Evolutionary conservation across 2,329 filamentous ascomycete genomes (phyloP), one percentile per base, ranked within the genome.

Genomic region (Phaeomoniella chlamydospora): DNA sequence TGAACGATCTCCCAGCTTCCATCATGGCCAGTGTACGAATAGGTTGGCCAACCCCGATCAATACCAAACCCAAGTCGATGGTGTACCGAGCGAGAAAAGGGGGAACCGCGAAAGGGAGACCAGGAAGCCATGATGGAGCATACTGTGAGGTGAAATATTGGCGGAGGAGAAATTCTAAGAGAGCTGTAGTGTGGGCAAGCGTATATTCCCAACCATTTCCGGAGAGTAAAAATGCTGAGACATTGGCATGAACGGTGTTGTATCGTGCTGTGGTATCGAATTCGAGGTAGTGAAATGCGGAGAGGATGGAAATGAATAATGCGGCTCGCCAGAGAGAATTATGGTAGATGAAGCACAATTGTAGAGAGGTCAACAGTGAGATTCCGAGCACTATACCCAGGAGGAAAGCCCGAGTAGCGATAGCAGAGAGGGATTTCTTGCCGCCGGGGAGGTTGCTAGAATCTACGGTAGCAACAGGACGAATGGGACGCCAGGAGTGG

Each of bases 251-350:
- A 12, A 70, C 67, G 0, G 83, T 84, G 58, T 96, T 96, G 61
- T 81, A 83, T 37, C 69, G 65, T 5, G 88, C 87, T 0, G 88
- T 94, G 18, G 78, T 84, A 68, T 77, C 93, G 66, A 87, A 98
- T 60, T 98, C 90, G 56, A 96, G 77, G 60, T 94, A 96, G 65
- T 98, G 90, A 62, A 96, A 96, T 18, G 80, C 48, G 16, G 78
- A 71, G 33, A 96, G 76, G 11, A 75, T 64, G 26, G 55, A 43
- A 40, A 67, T 44, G 52, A 67, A 66, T 47, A 71, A 65, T 5
- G 68, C 65, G 1, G 72, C 54, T 15, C 74, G 64, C 74, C 74
- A 80, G 37, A 72, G 52, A 3, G 60, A 55, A 29, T 51, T 60
- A 10, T 43, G 40, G 22, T 38, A 44, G 31, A 48, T 40, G 36